A percentile compares a stretch with the other conserved stretches of the same genome.
Evolutionary conservation across 345 rosid species (phyloP).

Genomic region (Euphorbia lathyris): DNA sequence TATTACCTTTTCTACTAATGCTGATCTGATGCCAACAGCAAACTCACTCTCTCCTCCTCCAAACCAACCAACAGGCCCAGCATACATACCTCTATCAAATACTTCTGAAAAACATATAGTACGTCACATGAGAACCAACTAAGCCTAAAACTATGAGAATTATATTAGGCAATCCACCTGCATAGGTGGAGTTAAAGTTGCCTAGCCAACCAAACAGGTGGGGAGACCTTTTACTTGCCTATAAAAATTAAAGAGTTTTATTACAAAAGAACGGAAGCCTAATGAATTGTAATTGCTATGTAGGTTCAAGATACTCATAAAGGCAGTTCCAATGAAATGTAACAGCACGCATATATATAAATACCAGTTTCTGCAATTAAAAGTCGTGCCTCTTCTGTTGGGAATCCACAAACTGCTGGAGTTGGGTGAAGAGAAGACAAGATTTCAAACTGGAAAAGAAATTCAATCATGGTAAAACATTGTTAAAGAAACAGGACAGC

Average conservation of each 20-base stretch:
- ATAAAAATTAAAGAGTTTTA: not conserved
- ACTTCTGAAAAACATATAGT: slow-evolving; percentile 39
- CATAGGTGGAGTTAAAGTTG: slow-evolving; percentile 6
- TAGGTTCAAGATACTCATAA: not conserved
- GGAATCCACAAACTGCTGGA: slow-evolving; percentile 90
- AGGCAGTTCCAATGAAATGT: not conserved
- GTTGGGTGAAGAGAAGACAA: slow-evolving; percentile 79
- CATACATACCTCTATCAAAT: slow-evolving; percentile 96
- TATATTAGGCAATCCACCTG: not conserved
- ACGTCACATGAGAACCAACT: not conserved
- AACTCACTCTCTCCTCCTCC: slow-evolving; percentile 96
- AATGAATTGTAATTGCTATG: not conserved
- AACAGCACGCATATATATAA: not conserved
- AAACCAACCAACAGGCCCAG: slow-evolving; percentile 94
- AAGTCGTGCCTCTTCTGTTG: slow-evolving; percentile 70
- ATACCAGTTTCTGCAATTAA: slow-evolving; percentile 77
- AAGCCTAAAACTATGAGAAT: not conserved
- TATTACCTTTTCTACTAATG: slow-evolving; percentile 70
- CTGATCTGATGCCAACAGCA: slow-evolving; percentile 87
- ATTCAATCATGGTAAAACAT: not conserved
- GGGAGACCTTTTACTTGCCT: too few species aligned
- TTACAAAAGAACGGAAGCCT: slow-evolving; percentile 2
- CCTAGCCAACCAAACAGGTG: not conserved
- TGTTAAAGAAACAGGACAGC: not conserved
- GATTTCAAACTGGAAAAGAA: slow-evolving; percentile 57